Percentiles rank a stretch among this genome's conserved stretches.
These are phyloP conservation scores for Beta lomatogona DNA, from an alignment of 179 eudicot genomes.

Conservation along the genomic window DNA sequence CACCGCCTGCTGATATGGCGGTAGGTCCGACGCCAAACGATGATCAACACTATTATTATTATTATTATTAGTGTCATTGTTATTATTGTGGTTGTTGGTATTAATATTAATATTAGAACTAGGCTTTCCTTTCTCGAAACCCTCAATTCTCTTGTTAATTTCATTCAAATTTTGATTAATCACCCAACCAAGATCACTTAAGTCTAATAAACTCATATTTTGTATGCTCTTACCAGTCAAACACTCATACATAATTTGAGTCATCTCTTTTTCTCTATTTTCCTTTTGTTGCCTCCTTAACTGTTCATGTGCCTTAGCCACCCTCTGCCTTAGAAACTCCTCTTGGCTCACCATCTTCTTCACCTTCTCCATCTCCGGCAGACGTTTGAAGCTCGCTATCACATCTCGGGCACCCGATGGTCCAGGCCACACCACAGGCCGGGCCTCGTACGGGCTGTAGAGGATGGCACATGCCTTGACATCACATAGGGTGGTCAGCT, in stretches of 20 bases:
- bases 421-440: conserved; percentile 60
- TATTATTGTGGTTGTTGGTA: neutral
- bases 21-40: neutral
- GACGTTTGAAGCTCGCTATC: conserved; percentile 35
- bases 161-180: conserved; percentile 39
- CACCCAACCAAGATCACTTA: conserved; percentile 48
- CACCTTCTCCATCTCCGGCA: conserved; percentile 52
- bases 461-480: conserved; percentile 59
- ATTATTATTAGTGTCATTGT: no score
- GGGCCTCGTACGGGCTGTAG: conserved; percentile 51
- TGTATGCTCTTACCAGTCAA: conserved; percentile 29
- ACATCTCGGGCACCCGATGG: conserved; percentile 32
- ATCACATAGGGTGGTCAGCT: conserved; percentile 57
- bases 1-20: neutral
- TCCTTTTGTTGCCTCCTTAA: conserved; percentile 39
- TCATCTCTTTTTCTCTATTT: conserved; percentile 46
- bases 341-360: conserved; percentile 45
- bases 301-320: conserved; percentile 39
- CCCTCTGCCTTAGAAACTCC: conserved; percentile 40
- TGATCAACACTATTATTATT: neutral
- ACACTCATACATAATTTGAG: conserved; percentile 38
- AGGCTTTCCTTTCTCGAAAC: conserved; percentile 16
- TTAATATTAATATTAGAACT: neutral
- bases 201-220: conserved; percentile 34
- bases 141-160: conserved; percentile 30